Base-by-base conservation (phyloP, 2,329 filamentous ascomycete genomes). In the Onygenales sp. region DNA sequence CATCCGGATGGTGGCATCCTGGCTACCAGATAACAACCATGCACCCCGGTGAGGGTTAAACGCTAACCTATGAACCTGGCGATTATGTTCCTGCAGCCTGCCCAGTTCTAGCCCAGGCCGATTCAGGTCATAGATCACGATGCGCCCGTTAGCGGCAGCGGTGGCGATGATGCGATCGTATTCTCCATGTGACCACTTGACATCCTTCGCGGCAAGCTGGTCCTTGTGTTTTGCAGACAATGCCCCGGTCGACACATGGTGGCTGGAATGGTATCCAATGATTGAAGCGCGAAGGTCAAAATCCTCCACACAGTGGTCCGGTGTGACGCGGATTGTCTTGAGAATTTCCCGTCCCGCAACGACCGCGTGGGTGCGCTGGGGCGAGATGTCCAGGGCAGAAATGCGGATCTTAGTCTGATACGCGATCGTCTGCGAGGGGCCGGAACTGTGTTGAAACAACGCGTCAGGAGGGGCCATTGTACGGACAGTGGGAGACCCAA, bases 331-430 rank as follows among this genome's bases (percentile, higher is more conserved):
- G 57, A 85, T 76, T 2, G 82, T 85, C 67, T 84, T 84, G 61
- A 85, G 76, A 53, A 85, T 84, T 59, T 85, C 81, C 58, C 80
- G 80, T 51, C 82, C 82, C 42, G 80, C 82, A 58, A 85, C 75
- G 52, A 85, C 74, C 51, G 81, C 82, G 72, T 84, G 82, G 55
- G 80, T 84, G 54, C 77, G 74, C 53, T 77, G 74, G 42, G 81
- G 79, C 56, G 83, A 85, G 66, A 83, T 79, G 65, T 84, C 81
- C 51, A 85, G 71, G 39, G 82, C 79, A 43, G 78, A 70, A 61
- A 85, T 84, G 57, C 81, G 77, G 51, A 85, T 76, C 45, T 81
- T 81, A n/a, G 82, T 85, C 60, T 77, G 79, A 66, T 85, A 80
- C 61, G 76, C 79, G 54, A 81, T 74, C 59, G 81, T 78, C 61